Evolutionary conservation across 306 rosid genomes (phyloP), one percentile per base, ranked within the genome.

Genomic region (Castanea mollissima): DNA sequence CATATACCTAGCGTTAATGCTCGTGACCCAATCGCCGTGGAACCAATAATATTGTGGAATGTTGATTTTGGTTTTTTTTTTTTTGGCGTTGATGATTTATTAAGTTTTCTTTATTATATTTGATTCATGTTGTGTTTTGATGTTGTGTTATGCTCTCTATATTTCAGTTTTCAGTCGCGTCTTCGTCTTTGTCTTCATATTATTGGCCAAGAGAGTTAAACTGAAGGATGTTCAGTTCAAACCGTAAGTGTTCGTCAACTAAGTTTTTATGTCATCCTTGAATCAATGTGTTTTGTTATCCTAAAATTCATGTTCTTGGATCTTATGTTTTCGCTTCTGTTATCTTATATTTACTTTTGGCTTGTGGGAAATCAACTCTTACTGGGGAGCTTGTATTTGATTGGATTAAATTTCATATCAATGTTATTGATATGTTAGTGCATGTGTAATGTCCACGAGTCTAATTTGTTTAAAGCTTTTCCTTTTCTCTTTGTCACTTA

Each of bases 161-260:
- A 4, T 67, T 73, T 56, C 79, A 78, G 73, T 49, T 18, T 73
- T 59, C 72, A 62, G 14, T 41, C 9, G 27, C 20, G 25, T 74
- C 13, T 49, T n/a, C 20, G 25, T 74, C 13, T 49, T n/a, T 55
- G 3, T 7, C 46, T 41, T 41, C 46, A 23, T 52, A 57, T 23
- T 68, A 64, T 73, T 27, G 71, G 35, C 55, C 55, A 41, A 69
- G 52, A 56, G 31, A 80, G 64, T 32, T 41, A 64, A 21, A 16
- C 41, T 74, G 65, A 73, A 87, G 35, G 79, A 94, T 94, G 96
- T 92, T 92, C 71, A 92, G 94, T 77, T 88, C 96, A 73, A 71
- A 80, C 88, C 92, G 98, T 94, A 77, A 92, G 98, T 85, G 27
- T 79, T 64, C 41, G 38, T 46, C 3, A 59, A 44, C 35, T 13